Conservation (phyloP, 371 early-diverging fungal species). For the Gilbertella persicaria region DNA sequence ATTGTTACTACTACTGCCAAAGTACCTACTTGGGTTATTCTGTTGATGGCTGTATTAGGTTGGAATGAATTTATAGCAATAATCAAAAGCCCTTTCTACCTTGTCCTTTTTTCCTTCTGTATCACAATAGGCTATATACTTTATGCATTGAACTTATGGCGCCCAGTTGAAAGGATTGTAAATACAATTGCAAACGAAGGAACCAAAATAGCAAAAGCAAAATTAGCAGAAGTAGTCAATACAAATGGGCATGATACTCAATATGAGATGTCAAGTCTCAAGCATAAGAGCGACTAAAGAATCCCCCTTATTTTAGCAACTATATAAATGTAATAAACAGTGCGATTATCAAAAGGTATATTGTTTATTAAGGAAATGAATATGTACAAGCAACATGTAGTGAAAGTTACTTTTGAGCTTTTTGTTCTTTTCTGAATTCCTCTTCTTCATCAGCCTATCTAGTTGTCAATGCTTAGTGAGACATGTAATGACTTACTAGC, state of each 20-base stretch:
- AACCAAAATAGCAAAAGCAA: constrained; percentile 39
- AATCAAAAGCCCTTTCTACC: constrained; percentile 79
- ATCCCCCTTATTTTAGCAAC: too few relatives aligned
- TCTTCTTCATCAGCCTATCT: constrained; percentile 25
- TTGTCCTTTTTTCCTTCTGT: constrained; percentile 62
- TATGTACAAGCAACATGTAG: too few relatives aligned
- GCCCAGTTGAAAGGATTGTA: constrained; percentile 60
- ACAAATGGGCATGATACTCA: background rate
- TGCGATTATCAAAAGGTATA: too few relatives aligned
- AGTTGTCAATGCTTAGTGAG: background rate
- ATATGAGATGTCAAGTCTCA: background rate
- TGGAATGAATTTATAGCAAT: constrained; percentile 94
- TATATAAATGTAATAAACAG: too few relatives aligned
- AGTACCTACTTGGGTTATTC: constrained; percentile 87
- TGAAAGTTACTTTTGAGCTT: too few relatives aligned
- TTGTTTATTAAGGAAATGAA: background rate
- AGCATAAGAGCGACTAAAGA: background rate
- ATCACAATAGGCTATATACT: constrained; percentile 61
- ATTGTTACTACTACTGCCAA: constrained; percentile 85
- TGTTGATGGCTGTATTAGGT: constrained; percentile 76
- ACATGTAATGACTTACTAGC: constrained; percentile 11
- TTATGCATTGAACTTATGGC: constrained; percentile 68
- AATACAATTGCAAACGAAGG: constrained; percentile 41
- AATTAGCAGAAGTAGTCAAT: constrained; percentile 12
- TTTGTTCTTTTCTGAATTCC: background rate